Percentiles rank a stretch among this genome's conserved stretches.
Evolutionary conservation across 176 grass and related monocot genomes (phyloP).

Genomic region (Oryza punctata): DNA sequence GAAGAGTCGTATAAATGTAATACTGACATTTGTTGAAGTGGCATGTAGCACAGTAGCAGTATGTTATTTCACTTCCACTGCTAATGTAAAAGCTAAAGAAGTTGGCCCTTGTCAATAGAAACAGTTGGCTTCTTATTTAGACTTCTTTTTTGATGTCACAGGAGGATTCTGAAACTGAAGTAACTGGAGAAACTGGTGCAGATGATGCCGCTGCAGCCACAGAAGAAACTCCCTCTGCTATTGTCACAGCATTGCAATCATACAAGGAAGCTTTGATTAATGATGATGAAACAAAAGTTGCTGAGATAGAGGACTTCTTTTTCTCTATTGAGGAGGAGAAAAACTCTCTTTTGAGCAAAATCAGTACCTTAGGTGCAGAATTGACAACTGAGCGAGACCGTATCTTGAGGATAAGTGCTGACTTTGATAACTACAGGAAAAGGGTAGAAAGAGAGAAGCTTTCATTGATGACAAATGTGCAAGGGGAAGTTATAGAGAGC

Average conservation of each 20-base stretch:
- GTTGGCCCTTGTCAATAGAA: background rate
- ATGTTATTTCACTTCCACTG: slow-evolving; percentile 9
- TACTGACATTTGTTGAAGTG: background rate
- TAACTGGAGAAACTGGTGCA: slow-evolving; percentile 45
- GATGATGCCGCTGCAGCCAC: slow-evolving; percentile 33
- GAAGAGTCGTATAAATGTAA: slow-evolving; percentile 4
- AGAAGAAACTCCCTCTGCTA: slow-evolving; percentile 58
- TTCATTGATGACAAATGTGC: slow-evolving; percentile 90
- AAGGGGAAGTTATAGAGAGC: slow-evolving; percentile 87
- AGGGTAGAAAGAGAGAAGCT: slow-evolving; percentile 86
- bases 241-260: slow-evolving; percentile 54
- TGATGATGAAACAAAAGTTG: slow-evolving; percentile 52
- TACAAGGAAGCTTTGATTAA: slow-evolving; percentile 83
- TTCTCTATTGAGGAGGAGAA: slow-evolving; percentile 76
- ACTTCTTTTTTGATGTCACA: slow-evolving; percentile 28
- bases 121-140: slow-evolving; percentile 3
- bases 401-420: slow-evolving; percentile 81
- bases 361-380: slow-evolving; percentile 63
- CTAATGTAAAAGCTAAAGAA: background rate
- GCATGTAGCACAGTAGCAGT: background rate
- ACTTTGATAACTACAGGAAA: slow-evolving; percentile 97
- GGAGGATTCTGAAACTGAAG: slow-evolving; percentile 66
- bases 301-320: slow-evolving; percentile 78
- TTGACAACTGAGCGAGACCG: slow-evolving; percentile 70
- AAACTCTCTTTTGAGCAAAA: slow-evolving; percentile 58